Evolutionary conservation across 116 monocot species (phyloP), one percentile per base, ranked within the genome.

Genomic region (Zostera marina): DNA sequence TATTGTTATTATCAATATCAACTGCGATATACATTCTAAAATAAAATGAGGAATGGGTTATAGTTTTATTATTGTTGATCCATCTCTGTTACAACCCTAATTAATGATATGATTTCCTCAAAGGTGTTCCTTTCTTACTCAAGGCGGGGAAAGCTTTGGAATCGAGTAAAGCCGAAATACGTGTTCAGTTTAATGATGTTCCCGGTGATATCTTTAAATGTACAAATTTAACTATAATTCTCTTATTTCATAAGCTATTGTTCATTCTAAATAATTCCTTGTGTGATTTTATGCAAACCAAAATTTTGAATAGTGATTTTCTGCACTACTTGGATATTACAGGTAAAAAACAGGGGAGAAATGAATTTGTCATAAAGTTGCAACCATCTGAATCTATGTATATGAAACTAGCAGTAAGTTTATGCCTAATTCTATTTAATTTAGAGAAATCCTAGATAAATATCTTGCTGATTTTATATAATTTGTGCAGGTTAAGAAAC

Each of bases 381-480:
- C 94, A 94, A 52, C 94, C 94, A 58, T 82, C 60, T 65, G 94
- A 94, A 63, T 84, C 94, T 59, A 94, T 94, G 94, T 94, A 94
- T 64, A 94, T 94, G 94, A 94, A 94, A 73, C 71, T 94, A 39
- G 85, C 88, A 25, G 88, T 94, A 77, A 76, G 66, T 53, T 41
- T 44, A 21, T 46, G 42, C 8, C 38, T 58, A 14, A 14, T 5
- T 6, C 11, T 20, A 7, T 51, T 19, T 51, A 9, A 49, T 49
- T 9, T 16, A 8, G 32, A 32, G 32, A 32, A 32, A 32, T 5
- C 32, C 32, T 32, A 32, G 32, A 32, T 0, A 38, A 15, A 1
- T 20, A 59, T 59, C 42, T 11, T 15, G 14, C 16, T 22, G 14
- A 43, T 43, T 43, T 44, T 44, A 10, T 20, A 40, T 44, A 44